These are phyloP conservation scores for Neostapfia colusana DNA, from an alignment of 176 grass and related monocot genomes.

Conservation along the genomic window DNA sequence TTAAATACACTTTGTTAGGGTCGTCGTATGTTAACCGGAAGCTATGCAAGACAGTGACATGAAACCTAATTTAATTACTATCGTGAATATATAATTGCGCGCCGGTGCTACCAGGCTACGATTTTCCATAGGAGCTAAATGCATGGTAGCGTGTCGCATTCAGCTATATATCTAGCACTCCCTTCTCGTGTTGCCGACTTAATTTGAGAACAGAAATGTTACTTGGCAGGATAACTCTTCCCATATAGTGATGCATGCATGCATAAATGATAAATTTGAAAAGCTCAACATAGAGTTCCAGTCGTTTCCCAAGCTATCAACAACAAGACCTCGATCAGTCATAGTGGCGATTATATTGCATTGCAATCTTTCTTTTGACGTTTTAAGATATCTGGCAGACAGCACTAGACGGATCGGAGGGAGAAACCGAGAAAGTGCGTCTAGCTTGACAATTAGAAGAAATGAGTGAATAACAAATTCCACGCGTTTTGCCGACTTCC, in stretches of 20 bases:
- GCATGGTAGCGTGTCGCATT: not conserved
- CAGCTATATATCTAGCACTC: not conserved
- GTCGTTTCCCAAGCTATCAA: not conserved
- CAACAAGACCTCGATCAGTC: not conserved
- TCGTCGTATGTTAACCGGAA: not conserved
- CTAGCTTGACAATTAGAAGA: too few relatives aligned
- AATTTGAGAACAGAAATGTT: too few relatives aligned
- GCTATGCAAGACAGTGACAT: not conserved
- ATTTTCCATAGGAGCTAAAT: not conserved
- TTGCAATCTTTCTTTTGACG: not conserved
- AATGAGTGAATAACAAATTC: not conserved
- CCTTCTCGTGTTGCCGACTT: too few relatives aligned
- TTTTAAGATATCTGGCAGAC: not conserved
- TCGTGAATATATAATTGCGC: not conserved
- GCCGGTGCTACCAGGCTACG: not conserved
- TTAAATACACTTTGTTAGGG: not conserved
- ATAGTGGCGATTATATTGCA: not conserved
- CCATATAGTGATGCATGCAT: not conserved
- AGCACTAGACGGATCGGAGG: too few relatives aligned
- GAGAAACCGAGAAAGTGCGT: not conserved
- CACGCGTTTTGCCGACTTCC: slow-evolving; percentile 15
- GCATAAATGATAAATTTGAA: too few relatives aligned
- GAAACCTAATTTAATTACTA: not conserved
- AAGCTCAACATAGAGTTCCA: not conserved
- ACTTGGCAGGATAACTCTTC: not conserved